Percentiles rank a stretch among this genome's conserved stretches.
Evolutionary conservation across 2,329 filamentous ascomycete genomes (phyloP).

Genomic region (Hymenoscyphus infarciens): DNA sequence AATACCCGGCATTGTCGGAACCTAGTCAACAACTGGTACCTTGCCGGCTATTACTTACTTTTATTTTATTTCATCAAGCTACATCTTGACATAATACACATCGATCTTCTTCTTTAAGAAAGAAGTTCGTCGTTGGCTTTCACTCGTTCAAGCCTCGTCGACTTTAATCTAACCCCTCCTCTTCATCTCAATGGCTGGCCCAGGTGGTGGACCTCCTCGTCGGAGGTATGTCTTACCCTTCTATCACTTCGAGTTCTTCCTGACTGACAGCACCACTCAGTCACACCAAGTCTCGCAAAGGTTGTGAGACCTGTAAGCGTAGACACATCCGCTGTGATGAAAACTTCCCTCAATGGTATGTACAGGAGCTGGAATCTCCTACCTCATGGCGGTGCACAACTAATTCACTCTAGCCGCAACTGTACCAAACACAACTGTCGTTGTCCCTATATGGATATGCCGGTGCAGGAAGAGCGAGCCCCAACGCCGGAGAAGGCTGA

Average conservation of each 20-base stretch:
- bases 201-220: conserved; percentile 87
- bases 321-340: conserved; percentile 98
- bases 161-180: conserved; percentile 33
- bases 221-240: conserved; percentile 48
- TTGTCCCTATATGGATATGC: conserved; percentile 93
- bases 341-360: conserved; percentile 93
- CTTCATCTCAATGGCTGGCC: conserved; percentile 70
- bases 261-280: conserved; percentile 45
- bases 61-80: conserved; percentile 12
- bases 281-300: conserved; percentile 98
- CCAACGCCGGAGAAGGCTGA: conserved; percentile 61
- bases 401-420: conserved; percentile 66
- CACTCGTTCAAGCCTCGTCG: conserved; percentile 38
- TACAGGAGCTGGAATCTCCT: conserved; percentile 15
- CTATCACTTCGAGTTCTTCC: not conserved
- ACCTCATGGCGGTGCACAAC: conserved; percentile 9
- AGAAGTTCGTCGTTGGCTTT: conserved; percentile 34
- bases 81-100: conserved; percentile 14
- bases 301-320: conserved; percentile 96
- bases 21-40: conserved; percentile 20
- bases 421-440: conserved; percentile 99
- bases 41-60: conserved; percentile 20
- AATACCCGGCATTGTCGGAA: conserved; percentile 30
- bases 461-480: conserved; percentile 60
- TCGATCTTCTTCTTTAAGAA: conserved; percentile 21